Evolutionary conservation across 2,329 filamentous ascomycete genomes (phyloP).

Genomic region (Aspergillus thermomutatus): DNA sequence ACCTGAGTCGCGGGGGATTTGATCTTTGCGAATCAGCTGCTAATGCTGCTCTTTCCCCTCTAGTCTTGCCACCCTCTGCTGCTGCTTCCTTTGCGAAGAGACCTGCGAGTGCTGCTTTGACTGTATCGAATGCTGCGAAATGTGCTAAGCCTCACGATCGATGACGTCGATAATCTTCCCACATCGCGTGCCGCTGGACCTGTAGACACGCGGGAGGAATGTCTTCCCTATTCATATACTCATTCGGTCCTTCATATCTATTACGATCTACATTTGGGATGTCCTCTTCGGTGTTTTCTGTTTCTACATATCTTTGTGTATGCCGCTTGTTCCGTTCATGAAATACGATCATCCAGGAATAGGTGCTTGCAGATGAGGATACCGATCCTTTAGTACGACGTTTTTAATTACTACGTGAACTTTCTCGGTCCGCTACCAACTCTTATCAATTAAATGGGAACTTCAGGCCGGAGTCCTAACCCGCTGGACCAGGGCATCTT

Average conservation of each 20-base stretch:
- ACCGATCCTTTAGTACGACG: not conserved
- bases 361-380: not conserved
- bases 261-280: not conserved
- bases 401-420: too few relatives aligned
- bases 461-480: too few relatives aligned
- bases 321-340: not conserved
- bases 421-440: too few relatives aligned
- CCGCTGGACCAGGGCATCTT: not conserved
- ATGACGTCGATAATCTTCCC: conserved; percentile 23
- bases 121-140: conserved; percentile 53
- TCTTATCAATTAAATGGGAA: too few relatives aligned
- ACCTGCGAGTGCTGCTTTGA: conserved; percentile 63
- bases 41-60: conserved; percentile 6
- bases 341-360: not conserved
- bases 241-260: not conserved
- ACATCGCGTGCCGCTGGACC: conserved; percentile 19
- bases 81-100: conserved; percentile 63
- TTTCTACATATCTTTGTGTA: not conserved
- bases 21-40: not conserved
- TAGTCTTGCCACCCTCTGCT: conserved; percentile 57
- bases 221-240: not conserved
- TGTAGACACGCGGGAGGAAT: not conserved
- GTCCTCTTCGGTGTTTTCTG: not conserved
- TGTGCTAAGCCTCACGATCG: conserved; percentile 28
- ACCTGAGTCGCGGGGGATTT: not conserved